Evolutionary conservation across 352 stramenopile genomes (phyloP), one percentile per base, ranked within the genome.

Genomic region (Phytopythium aichiense): DNA sequence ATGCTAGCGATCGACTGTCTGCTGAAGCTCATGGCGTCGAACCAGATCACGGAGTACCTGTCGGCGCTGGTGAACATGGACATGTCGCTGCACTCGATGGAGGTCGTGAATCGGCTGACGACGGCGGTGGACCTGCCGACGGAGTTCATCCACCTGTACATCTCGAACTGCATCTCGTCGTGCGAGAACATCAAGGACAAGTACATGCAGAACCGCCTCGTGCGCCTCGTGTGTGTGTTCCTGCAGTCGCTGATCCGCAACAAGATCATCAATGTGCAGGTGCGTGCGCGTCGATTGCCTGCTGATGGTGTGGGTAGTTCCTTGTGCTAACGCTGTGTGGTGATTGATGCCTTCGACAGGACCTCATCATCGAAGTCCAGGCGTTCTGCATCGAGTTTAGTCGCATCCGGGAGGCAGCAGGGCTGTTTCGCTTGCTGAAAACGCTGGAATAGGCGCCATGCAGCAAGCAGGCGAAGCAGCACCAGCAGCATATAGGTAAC

Each of bases 341-440:
- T 31, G 60, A 30, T 52, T 53, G 2, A 35, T 33, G 9, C 33
- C 23, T 59, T 33, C 55, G 71, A 31, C 63, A 97, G 79, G 96
- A 99, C 73, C 84, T 99, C 67, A 99, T 98, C 75, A 98, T 99
- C 75, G 97, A 99, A 73, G 91, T 99, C 42, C 96, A 99, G 74
- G 92, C 97, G 63, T 99, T 99, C 82, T 99, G 97, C 82, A 99
- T 99, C 71, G 95, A 99, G 77, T 99, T 99, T 87, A 98, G 92
- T 73, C 87, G 96, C 51, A 99, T 99, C 72, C 87, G 95, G 56
- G 97, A 99, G 76, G 97, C 97, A 59, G 93, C 95, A 28, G 91
- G 90, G 37, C 80, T 99, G 42, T 99, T 99, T 65, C 95, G 96
- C 69, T 84, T 99, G 73, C 81, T 99, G 58, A 99, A 99, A 76